A percentile compares a stretch with the other conserved stretches of the same genome.
These are phyloP conservation scores for Abrus pulchellus DNA, from an alignment of 306 rosid genomes.

Conservation along the genomic window DNA sequence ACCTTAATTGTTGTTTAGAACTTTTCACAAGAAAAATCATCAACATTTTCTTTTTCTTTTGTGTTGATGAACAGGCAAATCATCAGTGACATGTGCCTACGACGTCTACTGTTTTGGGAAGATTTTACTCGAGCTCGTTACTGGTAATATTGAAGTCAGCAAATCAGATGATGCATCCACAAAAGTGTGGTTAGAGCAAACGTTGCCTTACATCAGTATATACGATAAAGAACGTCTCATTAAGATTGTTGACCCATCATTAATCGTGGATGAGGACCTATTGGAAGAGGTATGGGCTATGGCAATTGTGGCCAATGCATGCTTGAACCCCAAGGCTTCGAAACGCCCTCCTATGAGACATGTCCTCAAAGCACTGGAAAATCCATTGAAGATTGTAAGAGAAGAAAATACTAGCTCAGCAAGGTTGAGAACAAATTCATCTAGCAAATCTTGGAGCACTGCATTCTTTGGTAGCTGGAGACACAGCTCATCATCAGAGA, in stretches of 20 bases:
- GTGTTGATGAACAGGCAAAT: slow-evolving; percentile 64
- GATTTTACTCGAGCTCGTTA: slow-evolving; percentile 87
- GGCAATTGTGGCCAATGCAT: slow-evolving; percentile 92
- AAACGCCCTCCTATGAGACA: slow-evolving; percentile 92
- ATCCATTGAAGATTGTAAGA: slow-evolving; percentile 90
- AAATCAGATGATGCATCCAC: slow-evolving; percentile 68
- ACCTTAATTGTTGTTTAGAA: neutral
- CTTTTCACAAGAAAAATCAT: slow-evolving; percentile 16
- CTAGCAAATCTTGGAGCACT: slow-evolving; percentile 88
- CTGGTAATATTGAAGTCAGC: slow-evolving; percentile 83
- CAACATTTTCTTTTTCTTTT: slow-evolving; percentile 10
- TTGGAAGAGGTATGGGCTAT: slow-evolving; percentile 97
- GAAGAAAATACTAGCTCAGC: slow-evolving; percentile 82
- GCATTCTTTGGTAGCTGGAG: slow-evolving; percentile 92
- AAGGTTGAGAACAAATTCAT: slow-evolving; percentile 79
- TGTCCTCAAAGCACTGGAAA: slow-evolving; percentile 92
- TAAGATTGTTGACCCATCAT: slow-evolving; percentile 81
- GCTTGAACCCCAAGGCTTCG: slow-evolving; percentile 82
- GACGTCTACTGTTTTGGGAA: slow-evolving; percentile 91
- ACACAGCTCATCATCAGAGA: slow-evolving; percentile 85
- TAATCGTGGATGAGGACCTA: slow-evolving; percentile 88
- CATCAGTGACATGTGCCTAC: slow-evolving; percentile 66
- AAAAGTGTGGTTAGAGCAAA: slow-evolving; percentile 80
- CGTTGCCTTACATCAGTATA: slow-evolving; percentile 68
- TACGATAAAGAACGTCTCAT: slow-evolving; percentile 72